phyloP scores from a whole-genome alignment of 2,329 filamentous ascomycete genomes.

The Microthyrium microscopicum region DNA sequence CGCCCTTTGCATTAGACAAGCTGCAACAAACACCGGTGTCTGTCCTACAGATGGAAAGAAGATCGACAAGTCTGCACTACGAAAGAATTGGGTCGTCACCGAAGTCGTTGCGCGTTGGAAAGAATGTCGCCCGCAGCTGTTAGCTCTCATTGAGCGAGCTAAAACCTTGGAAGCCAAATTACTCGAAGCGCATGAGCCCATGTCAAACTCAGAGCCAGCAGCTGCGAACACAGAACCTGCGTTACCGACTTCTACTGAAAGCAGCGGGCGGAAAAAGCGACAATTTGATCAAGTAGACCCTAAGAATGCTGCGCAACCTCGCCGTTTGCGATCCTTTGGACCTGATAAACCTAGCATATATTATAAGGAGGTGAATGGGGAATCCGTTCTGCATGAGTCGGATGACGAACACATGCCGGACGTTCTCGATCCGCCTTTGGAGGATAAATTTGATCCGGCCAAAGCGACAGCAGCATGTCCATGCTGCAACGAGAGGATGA shows the following conservation, averaged over 20 bases:
- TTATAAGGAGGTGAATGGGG: slow-evolving; percentile 17
- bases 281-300: neutral
- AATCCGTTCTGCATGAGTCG: slow-evolving; percentile 19
- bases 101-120: slow-evolving; percentile 66
- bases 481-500: slow-evolving; percentile 66
- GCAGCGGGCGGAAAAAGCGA: neutral
- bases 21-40: slow-evolving; percentile 65
- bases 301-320: neutral
- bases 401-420: slow-evolving; percentile 13
- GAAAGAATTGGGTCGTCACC: slow-evolving; percentile 70
- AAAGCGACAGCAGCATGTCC: slow-evolving; percentile 46
- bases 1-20: slow-evolving; percentile 82
- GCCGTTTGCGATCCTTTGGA: no score
- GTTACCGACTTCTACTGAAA: neutral
- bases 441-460: slow-evolving; percentile 11
- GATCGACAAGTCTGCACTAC: slow-evolving; percentile 71
- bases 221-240: slow-evolving; percentile 13
- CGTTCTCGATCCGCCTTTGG: slow-evolving; percentile 20
- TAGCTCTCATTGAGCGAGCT: slow-evolving; percentile 56
- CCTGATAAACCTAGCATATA: no score
- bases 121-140: slow-evolving; percentile 42
- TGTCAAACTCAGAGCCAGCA: slow-evolving; percentile 13
- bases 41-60: slow-evolving; percentile 68
- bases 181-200: slow-evolving; percentile 16
- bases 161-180: slow-evolving; percentile 19